Base-by-base conservation (phyloP, 257 asterid species). In the Gardenia jasminoides region DNA sequence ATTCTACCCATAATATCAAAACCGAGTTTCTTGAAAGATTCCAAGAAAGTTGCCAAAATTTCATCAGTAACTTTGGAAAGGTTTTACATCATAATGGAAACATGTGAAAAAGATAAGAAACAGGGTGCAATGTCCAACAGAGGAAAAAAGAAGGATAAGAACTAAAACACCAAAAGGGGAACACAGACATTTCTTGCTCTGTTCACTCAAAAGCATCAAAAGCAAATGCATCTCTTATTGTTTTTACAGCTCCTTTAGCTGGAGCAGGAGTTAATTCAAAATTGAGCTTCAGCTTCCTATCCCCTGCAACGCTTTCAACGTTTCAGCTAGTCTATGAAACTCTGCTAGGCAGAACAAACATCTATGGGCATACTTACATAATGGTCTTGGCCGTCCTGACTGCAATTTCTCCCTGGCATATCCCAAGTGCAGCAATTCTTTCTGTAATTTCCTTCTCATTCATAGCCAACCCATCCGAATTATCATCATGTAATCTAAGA, bases 311-410 rank as follows among this genome's bases (percentile, higher is more conserved):
- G 44, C 62, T 12, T 17, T 36, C 19, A 6, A 28, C 13, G 20
- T 7, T 0, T 48, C 65, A 28, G 76, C 39, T 73, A 31, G 62
- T 24, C 20, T 20, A 36, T 24, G 24, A 39, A 36, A 54, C 15
- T 33, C n/a, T 41, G 43, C 61, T 43, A 33, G 26, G 46, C n/a
- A 75, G 33, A 6, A 48, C 36, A 67, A 74, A 39, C 17, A 54
- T 73, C 50, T 30, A 19, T 74, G 12, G 11, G 7, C 33, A 75
- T 58, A 87, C 96, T 87, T 89, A 93, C 99, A 89, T 65, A 44
- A 95, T 92, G 69, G 95, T 93, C 85, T 91, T 93, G 84, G 96
- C 97, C 20, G 99, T 87, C 80, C 83, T 89, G 19, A 68, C 43
- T 24, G 97, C 93, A 10, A 87, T 84, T 76, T 83, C 97, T 78